Evolutionary conservation across 2,329 filamentous ascomycete species (phyloP).

Genomic region (Davidsoniella eucalypti): DNA sequence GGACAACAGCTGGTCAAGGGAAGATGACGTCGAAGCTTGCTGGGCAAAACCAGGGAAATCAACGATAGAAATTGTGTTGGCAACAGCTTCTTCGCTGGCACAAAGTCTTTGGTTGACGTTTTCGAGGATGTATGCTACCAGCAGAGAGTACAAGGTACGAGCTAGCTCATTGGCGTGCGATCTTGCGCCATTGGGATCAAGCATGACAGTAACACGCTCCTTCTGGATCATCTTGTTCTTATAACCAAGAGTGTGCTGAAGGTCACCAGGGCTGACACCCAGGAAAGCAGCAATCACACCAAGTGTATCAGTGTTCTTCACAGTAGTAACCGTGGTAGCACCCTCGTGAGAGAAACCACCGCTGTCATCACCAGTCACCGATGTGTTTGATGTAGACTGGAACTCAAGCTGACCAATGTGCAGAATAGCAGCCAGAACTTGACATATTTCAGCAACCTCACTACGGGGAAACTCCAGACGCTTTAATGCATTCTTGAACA

Average conservation of each 20-base stretch:
- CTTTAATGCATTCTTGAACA: slow-evolving; percentile 89
- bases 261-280: slow-evolving; percentile 61
- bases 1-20: slow-evolving; percentile 81
- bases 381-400: slow-evolving; percentile 62
- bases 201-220: slow-evolving; percentile 96
- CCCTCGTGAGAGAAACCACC: slow-evolving; percentile 94
- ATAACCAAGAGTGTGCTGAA: slow-evolving; percentile 82
- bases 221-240: slow-evolving; percentile 93
- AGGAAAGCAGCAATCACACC: slow-evolving; percentile 84
- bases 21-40: slow-evolving; percentile 64
- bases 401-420: slow-evolving; percentile 97
- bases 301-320: slow-evolving; percentile 86
- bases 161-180: slow-evolving; percentile 89
- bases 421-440: slow-evolving; percentile 83
- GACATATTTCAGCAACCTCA: slow-evolving; percentile 93
- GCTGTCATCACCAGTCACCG: slow-evolving; percentile 70
- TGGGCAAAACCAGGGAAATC: slow-evolving; percentile 95
- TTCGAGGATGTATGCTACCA: slow-evolving; percentile 90
- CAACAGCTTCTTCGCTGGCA: slow-evolving; percentile 71
- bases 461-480: slow-evolving; percentile 87
- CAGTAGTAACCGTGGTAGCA: slow-evolving; percentile 65
- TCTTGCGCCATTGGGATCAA: slow-evolving; percentile 79
- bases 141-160: slow-evolving; percentile 77
- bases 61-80: slow-evolving; percentile 85
- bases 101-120: slow-evolving; percentile 80